phyloP scores from a whole-genome alignment of 306 rosid genomes.

The Argentina anserina region DNA sequence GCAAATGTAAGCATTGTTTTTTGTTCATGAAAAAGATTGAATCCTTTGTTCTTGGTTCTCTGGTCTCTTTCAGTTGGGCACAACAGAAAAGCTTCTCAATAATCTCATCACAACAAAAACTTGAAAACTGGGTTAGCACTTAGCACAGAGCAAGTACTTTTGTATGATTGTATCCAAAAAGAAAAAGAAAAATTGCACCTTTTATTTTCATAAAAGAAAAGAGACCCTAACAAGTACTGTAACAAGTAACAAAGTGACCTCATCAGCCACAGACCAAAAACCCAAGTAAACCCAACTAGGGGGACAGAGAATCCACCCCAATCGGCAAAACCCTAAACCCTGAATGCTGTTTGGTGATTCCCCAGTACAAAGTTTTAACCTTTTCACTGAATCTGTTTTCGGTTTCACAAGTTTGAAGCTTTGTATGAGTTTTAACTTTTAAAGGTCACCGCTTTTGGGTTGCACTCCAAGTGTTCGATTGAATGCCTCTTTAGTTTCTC shows the following conservation, averaged over 20 bases:
- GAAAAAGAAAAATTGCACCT: neutral
- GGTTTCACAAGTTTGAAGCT: neutral
- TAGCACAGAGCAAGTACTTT: neutral
- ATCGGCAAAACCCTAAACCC: constrained; percentile 12
- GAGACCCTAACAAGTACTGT: too few relatives aligned
- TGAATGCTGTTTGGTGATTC: neutral
- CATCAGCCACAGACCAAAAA: neutral
- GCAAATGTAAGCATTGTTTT: neutral
- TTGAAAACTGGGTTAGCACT: too few relatives aligned
- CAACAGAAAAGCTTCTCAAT: neutral
- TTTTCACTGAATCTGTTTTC: neutral
- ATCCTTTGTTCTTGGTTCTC: neutral
- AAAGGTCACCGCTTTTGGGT: neutral
- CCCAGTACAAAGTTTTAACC: neutral
- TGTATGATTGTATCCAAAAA: neutral
- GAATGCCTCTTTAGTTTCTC: constrained; percentile 13
- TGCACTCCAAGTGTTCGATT: constrained; percentile 26
- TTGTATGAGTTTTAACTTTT: neutral
- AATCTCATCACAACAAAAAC: too few relatives aligned
- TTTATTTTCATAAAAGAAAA: neutral
- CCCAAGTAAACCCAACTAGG: neutral
- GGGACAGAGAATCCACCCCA: neutral
- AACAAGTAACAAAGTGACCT: neutral
- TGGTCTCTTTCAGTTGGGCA: neutral
- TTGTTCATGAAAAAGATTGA: neutral